Evolutionary conservation across 1,284 basidiomycete species (phyloP).

Genomic region (Pterulicium gracile): DNA sequence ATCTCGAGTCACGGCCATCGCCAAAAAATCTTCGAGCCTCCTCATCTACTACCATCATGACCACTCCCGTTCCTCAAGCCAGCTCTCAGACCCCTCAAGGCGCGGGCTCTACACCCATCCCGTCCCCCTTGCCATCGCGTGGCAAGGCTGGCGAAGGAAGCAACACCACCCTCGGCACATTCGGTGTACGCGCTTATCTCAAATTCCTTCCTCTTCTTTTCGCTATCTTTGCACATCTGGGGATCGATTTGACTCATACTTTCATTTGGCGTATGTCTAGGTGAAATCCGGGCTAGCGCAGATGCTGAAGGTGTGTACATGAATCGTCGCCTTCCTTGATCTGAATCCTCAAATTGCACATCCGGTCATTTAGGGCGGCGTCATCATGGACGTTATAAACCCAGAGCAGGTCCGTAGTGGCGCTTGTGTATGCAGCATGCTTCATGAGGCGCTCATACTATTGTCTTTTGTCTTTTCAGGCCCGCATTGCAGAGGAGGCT

Average conservation of each 20-base stretch:
- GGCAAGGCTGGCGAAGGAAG: conserved; percentile 11
- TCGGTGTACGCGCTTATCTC: conserved; percentile 63
- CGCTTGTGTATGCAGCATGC: conserved; percentile 1
- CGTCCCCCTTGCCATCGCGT: neutral
- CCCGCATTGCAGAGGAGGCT: conserved; percentile 94
- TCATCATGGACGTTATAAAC: conserved; percentile 90
- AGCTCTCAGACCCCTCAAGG: neutral
- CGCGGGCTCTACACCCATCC: neutral
- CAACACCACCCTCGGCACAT: conserved; percentile 68
- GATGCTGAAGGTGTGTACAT: conserved; percentile 73
- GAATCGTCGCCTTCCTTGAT: conserved; percentile 12
- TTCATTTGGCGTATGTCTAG: conserved; percentile 23
- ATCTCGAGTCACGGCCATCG: neutral
- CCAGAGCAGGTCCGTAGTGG: conserved; percentile 52
- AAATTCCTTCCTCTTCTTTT: conserved; percentile 5
- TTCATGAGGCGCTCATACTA: conserved; percentile 10
- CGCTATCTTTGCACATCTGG: neutral
- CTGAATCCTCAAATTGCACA: conserved; percentile 3
- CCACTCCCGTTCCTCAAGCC: neutral
- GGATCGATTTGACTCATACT: too few relatives aligned
- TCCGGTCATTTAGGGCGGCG: conserved; percentile 49
- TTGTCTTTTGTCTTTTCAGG: conserved; percentile 32
- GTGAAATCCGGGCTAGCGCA: conserved; percentile 92
- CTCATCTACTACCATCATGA: neutral
- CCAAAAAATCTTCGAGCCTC: neutral